Conservation (phyloP, 306 rosid genomes). For the Cicer cuneatum region DNA sequence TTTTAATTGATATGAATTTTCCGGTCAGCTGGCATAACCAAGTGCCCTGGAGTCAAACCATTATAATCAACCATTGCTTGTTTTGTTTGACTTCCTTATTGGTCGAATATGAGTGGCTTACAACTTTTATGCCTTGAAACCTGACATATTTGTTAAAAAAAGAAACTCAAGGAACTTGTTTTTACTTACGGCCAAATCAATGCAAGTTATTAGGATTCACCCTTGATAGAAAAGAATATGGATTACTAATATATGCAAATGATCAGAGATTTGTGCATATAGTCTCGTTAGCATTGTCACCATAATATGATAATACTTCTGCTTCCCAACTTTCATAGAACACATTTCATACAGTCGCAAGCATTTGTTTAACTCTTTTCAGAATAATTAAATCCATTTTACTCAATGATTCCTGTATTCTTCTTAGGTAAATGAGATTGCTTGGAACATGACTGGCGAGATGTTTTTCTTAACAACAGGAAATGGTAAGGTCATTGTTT, state of each 20-base stretch:
- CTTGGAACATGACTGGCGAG: conserved; percentile 96
- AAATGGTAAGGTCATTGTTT: conserved; percentile 66
- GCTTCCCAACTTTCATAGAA: not conserved
- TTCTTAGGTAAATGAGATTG: conserved; percentile 90
- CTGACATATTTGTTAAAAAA: conserved; percentile 14
- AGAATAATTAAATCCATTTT: conserved; percentile 5
- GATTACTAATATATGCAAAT: not conserved
- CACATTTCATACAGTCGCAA: conserved; percentile 22
- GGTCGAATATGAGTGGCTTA: not conserved
- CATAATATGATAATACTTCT: not conserved
- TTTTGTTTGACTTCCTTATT: conserved; percentile 25
- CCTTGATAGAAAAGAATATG: not conserved
- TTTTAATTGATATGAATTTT: conserved; percentile 12
- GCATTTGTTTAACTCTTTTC: conserved; percentile 12
- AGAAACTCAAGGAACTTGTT: conserved; percentile 1
- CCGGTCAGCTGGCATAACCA: conserved; percentile 18
- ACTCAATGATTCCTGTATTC: conserved; percentile 18
- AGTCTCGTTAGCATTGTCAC: conserved; percentile 3
- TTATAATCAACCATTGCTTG: not conserved
- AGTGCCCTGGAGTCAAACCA: conserved; percentile 20
- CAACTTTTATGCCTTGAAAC: conserved; percentile 9
- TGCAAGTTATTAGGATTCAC: conserved; percentile 18
- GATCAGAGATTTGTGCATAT: not conserved
- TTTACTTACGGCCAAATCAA: conserved; percentile 7
- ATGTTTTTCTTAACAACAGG: conserved; percentile 93